Percentiles rank a stretch among this genome's conserved stretches.
phyloP scores from a whole-genome alignment of 2,329 filamentous ascomycete species.

The Colletotrichum theobromicola region DNA sequence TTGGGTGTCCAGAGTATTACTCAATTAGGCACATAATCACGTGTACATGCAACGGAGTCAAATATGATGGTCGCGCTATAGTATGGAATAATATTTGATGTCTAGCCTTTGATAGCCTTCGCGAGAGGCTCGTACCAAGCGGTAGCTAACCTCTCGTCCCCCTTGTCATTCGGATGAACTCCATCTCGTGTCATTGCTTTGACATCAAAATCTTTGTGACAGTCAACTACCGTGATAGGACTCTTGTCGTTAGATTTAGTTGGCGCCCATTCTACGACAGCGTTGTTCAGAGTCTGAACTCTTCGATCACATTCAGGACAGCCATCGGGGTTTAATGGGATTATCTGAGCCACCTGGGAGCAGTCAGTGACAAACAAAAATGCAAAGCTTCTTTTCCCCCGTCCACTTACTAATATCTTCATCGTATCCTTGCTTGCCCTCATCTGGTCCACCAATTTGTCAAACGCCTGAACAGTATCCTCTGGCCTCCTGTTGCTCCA shows the following conservation, averaged over 20 bases:
- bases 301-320: neutral
- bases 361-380: neutral
- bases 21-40: neutral
- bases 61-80: neutral
- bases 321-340: neutral
- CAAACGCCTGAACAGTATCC: conserved; percentile 41
- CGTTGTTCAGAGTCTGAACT: neutral
- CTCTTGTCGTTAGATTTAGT: neutral
- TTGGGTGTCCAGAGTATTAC: neutral
- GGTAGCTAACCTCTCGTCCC: neutral
- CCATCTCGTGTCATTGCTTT: neutral
- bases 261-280: neutral
- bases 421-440: conserved; percentile 41
- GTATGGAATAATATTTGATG: neutral
- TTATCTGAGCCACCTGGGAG: neutral
- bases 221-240: neutral
- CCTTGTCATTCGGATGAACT: neutral
- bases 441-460: conserved; percentile 45
- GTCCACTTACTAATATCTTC: conserved; percentile 35
- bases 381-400: neutral
- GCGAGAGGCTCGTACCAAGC: neutral
- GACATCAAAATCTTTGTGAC: neutral
- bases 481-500: conserved; percentile 35
- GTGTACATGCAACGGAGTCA: neutral
- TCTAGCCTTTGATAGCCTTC: neutral